Conservation (phyloP, 1,284 basidiomycete genomes). For the Trichosporon sp. region DNA sequence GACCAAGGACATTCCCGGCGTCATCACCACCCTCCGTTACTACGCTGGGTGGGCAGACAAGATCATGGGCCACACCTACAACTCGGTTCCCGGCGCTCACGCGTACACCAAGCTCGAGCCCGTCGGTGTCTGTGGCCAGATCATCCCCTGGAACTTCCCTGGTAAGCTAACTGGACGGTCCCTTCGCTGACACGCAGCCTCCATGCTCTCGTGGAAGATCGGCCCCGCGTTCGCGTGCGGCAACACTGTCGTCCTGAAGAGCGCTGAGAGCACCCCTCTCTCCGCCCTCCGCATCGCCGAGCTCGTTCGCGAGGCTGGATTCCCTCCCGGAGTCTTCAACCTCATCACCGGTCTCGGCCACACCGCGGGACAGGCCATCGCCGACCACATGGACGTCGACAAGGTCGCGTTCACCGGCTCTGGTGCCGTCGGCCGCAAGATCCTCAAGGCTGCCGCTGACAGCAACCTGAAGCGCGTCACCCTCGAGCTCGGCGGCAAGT, state of each 20-base stretch:
- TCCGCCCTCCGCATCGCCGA: conserved; percentile 67
- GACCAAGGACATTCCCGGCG: conserved; percentile 81
- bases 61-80: conserved; percentile 65
- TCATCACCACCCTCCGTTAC: conserved; percentile 71
- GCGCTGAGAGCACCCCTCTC: conserved; percentile 77
- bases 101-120: conserved; percentile 55
- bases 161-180: not conserved
- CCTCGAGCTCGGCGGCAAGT: conserved; percentile 60
- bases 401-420: conserved; percentile 62
- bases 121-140: conserved; percentile 77
- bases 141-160: conserved; percentile 81
- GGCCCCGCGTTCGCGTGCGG: conserved; percentile 78
- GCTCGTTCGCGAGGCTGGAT: conserved; percentile 76
- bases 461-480: conserved; percentile 71
- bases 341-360: conserved; percentile 75
- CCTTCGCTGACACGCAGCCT: conserved; percentile 58
- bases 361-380: conserved; percentile 60
- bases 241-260: conserved; percentile 39
- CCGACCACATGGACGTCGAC: conserved; percentile 72
- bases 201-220: conserved; percentile 87
- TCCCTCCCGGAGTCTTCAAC: conserved; percentile 86
- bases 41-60: conserved; percentile 66
- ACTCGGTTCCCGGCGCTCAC: conserved; percentile 48
- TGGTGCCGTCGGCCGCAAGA: conserved; percentile 76
- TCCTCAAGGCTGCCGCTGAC: conserved; percentile 78